Conservation (phyloP, 495 filamentous ascomycete genomes). For the Chaetomium cochliodes region DNA sequence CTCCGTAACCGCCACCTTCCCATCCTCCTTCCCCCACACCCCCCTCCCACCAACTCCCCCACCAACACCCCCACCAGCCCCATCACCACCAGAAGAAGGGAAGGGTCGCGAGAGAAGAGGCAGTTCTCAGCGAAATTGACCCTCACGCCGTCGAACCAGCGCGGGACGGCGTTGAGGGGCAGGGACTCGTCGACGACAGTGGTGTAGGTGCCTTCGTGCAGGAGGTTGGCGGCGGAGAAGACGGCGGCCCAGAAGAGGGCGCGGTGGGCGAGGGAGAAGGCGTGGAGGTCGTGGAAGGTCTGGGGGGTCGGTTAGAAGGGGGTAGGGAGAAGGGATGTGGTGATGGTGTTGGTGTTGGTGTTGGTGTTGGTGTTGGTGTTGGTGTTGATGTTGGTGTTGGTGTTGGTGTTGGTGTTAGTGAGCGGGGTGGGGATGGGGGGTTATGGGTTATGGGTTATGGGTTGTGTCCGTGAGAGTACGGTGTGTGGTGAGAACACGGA, state of each 20-base stretch:
- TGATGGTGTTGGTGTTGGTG: neutral
- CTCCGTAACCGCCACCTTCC: conserved; percentile 66
- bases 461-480: neutral
- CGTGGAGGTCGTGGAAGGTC: conserved; percentile 20
- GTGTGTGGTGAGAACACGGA: conserved; percentile 20
- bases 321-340: too few species aligned
- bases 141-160: conserved; percentile 64
- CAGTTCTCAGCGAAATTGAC: conserved; percentile 67
- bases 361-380: neutral
- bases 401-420: neutral
- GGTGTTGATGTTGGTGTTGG: too few species aligned
- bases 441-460: neutral
- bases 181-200: conserved; percentile 64
- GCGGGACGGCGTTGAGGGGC: conserved; percentile 65
- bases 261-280: conserved; percentile 29
- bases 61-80: too few species aligned
- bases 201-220: conserved; percentile 59
- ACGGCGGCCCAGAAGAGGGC: conserved; percentile 64
- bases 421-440: neutral
- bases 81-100: neutral
- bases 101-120: conserved; percentile 48
- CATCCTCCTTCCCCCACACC: conserved; percentile 63
- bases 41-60: conserved; percentile 29
- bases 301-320: neutral
- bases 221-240: conserved; percentile 58